These are phyloP conservation scores for Colletotrichum sp. DNA, from an alignment of 2,329 filamentous ascomycete species.

Conservation along the genomic window DNA sequence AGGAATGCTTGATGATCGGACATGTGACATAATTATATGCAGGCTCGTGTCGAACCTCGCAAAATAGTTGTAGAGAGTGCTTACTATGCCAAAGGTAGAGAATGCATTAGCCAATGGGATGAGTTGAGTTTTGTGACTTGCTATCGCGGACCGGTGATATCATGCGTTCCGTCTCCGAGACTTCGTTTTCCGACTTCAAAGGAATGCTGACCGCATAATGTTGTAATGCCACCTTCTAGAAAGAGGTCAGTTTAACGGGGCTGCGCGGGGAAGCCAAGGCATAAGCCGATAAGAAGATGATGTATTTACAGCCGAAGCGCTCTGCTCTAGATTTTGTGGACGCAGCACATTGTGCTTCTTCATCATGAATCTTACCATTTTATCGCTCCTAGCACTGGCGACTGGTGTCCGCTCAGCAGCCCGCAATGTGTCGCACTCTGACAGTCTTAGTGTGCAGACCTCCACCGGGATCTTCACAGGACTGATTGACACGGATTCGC, in stretches of 20 bases:
- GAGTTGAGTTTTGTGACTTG: neutral
- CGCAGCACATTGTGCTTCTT: neutral
- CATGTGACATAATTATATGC: neutral
- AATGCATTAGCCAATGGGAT: neutral
- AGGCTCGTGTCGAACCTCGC: neutral
- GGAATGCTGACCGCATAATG: slow-evolving; percentile 8
- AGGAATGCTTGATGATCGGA: neutral
- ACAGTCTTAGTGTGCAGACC: slow-evolving; percentile 31
- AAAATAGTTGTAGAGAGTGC: neutral
- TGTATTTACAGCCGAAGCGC: neutral
- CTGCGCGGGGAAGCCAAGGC: neutral
- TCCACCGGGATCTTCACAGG: slow-evolving; percentile 37
- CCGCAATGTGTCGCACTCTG: neutral
- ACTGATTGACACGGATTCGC: slow-evolving; percentile 32
- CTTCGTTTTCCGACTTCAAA: neutral
- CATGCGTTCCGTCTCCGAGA: neutral
- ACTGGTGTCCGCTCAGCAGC: neutral
- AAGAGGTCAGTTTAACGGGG: neutral
- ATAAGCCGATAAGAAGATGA: neutral
- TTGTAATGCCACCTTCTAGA: neutral
- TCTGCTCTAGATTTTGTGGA: neutral
- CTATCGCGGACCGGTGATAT: neutral
- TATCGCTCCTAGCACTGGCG: neutral
- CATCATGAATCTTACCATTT: neutral
- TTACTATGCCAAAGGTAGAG: neutral